A percentile compares a stretch with the other conserved stretches of the same genome.
Conservation (phyloP, 1,284 basidiomycete species). For the Mycena citricolor region DNA sequence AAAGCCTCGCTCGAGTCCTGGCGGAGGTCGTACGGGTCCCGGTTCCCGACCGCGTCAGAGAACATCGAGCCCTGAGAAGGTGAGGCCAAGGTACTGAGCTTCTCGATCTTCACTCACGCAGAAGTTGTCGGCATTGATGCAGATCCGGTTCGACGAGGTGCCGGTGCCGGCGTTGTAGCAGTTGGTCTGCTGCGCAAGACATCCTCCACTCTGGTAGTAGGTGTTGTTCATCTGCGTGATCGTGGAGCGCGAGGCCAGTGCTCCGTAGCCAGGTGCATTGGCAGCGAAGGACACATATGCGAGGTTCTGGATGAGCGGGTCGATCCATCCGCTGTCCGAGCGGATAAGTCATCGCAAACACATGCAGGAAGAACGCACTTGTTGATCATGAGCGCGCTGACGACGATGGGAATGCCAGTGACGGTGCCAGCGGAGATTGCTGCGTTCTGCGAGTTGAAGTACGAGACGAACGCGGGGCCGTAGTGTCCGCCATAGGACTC, state of each 20-base stretch:
- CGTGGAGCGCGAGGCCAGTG: slow-evolving; percentile 48
- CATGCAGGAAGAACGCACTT: slow-evolving; percentile 35
- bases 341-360: slow-evolving; percentile 1
- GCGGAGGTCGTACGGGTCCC: slow-evolving; percentile 55
- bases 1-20: slow-evolving; percentile 54
- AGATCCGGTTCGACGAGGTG: slow-evolving; percentile 46
- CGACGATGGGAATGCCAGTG: slow-evolving; percentile 40
- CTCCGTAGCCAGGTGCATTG: slow-evolving; percentile 64
- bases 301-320: slow-evolving; percentile 61
- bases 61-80: slow-evolving; percentile 35
- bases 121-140: slow-evolving; percentile 50
- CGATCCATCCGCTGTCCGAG: slow-evolving; percentile 58
- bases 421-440: slow-evolving; percentile 50
- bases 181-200: slow-evolving; percentile 48
- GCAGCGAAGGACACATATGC: slow-evolving; percentile 61
- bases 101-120: slow-evolving; percentile 48
- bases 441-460: slow-evolving; percentile 65
- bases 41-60: slow-evolving; percentile 48
- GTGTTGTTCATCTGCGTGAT: slow-evolving; percentile 47
- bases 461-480: slow-evolving; percentile 62
- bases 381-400: slow-evolving; percentile 53
- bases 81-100: too few relatives aligned
- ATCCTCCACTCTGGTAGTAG: slow-evolving; percentile 50
- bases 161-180: slow-evolving; percentile 55
- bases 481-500: slow-evolving; percentile 74